phyloP scores from a whole-genome alignment of 225 moss, liverwort and hornwort genomes.

The Physcomitrellopsis africana region DNA sequence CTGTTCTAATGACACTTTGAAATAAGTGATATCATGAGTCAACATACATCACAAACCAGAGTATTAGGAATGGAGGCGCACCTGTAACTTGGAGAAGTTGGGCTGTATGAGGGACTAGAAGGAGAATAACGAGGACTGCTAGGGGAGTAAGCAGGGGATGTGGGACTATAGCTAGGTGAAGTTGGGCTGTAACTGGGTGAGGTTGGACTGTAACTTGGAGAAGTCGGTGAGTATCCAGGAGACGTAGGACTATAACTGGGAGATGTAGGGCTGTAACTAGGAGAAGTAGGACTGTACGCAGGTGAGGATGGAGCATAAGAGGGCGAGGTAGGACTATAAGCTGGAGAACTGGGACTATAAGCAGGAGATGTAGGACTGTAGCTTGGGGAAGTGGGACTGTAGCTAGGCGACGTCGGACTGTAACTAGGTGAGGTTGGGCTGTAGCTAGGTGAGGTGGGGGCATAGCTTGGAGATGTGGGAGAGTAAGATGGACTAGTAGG shows the following conservation, averaged over 20 bases:
- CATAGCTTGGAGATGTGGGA: slow-evolving; percentile 77
- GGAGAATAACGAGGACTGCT: slow-evolving; percentile 97
- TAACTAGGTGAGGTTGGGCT: slow-evolving; percentile 85
- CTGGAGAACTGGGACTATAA: slow-evolving; percentile 41
- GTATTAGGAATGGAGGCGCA: slow-evolving; percentile 28
- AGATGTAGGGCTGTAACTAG: slow-evolving; percentile 83
- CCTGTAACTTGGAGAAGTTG: slow-evolving; percentile 95
- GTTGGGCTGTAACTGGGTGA: slow-evolving; percentile 82
- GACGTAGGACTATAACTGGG: slow-evolving; percentile 94
- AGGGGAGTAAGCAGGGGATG: slow-evolving; percentile 89
- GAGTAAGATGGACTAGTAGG: slow-evolving; percentile 75
- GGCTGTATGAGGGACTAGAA: slow-evolving; percentile 91
- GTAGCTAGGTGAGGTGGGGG: slow-evolving; percentile 87
- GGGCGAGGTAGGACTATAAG: slow-evolving; percentile 79
- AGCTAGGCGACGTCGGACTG: slow-evolving; percentile 83
- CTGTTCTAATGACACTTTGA: neutral
- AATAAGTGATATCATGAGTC: slow-evolving; percentile 32
- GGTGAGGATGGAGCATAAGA: slow-evolving; percentile 57
- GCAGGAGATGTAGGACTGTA: slow-evolving; percentile 51
- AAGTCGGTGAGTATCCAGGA: slow-evolving; percentile 84
- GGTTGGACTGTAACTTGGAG: slow-evolving; percentile 85
- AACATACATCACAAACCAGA: slow-evolving; percentile 52
- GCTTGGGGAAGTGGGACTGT: slow-evolving; percentile 84
- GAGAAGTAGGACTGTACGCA: slow-evolving; percentile 65
- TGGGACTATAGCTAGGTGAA: slow-evolving; percentile 76